Conservation (phyloP, 164 flowering plant species). For the Annona squamosa region DNA sequence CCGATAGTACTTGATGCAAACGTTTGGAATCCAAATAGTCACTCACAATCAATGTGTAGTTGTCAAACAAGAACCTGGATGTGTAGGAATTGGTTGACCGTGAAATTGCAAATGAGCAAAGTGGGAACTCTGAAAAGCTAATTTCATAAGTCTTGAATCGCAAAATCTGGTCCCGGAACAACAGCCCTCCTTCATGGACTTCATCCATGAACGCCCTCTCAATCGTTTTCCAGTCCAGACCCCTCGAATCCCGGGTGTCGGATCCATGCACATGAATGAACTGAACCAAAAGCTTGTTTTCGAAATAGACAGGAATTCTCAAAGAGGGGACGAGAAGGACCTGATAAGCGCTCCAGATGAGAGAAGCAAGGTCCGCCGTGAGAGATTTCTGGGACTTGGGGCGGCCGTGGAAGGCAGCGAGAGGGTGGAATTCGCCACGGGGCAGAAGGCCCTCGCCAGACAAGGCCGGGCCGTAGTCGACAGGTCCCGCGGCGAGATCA, state of each 20-base stretch:
- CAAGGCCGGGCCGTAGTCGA: conserved; percentile 82
- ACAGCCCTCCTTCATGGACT: conserved; percentile 51
- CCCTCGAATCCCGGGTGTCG: conserved; percentile 36
- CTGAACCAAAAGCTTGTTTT: conserved; percentile 58
- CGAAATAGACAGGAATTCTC: conserved; percentile 81
- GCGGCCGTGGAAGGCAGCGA: conserved; percentile 67
- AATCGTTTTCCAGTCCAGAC: conserved; percentile 69
- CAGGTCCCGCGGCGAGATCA: conserved; percentile 89
- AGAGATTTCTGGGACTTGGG: conserved; percentile 77
- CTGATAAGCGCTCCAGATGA: conserved; percentile 89
- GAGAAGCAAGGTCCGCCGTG: conserved; percentile 68
- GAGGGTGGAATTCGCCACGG: conserved; percentile 79
- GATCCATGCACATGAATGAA: conserved; percentile 64
- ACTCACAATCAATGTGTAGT: conserved; percentile 85
- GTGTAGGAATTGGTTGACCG: conserved; percentile 66
- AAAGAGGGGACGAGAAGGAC: conserved; percentile 78
- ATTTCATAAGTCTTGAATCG: conserved; percentile 57
- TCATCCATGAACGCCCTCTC: conserved; percentile 74
- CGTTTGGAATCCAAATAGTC: conserved; percentile 95
- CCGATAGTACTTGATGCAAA: conserved; percentile 72
- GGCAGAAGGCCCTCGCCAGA: conserved; percentile 91
- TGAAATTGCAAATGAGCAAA: conserved; percentile 75
- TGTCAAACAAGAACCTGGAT: conserved; percentile 91
- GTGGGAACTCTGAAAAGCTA: conserved; percentile 46
- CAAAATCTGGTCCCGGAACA: conserved; percentile 63